Percentiles rank a stretch among this genome's conserved stretches.
phyloP scores from a whole-genome alignment of 148 eudicot genomes.

The Chenopodium berlandieri region DNA sequence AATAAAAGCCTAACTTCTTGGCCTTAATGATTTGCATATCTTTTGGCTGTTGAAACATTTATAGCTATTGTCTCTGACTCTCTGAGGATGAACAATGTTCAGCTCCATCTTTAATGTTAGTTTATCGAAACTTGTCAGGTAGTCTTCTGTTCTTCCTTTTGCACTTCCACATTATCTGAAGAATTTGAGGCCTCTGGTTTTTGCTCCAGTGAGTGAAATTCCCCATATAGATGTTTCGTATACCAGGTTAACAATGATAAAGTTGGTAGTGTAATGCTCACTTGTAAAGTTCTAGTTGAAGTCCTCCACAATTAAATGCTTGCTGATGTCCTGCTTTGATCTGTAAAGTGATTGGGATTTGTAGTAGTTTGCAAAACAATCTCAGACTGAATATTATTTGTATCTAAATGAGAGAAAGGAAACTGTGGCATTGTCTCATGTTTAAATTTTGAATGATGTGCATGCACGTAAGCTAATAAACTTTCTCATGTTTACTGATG shows the following conservation, averaged over 20 bases:
- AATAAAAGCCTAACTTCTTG: not conserved
- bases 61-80: too few relatives aligned
- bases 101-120: too few relatives aligned
- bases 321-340: too few relatives aligned
- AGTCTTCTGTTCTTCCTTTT: too few relatives aligned
- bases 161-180: too few relatives aligned
- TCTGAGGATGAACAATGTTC: too few relatives aligned
- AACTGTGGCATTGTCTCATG: not conserved
- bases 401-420: not conserved
- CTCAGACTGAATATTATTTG: not conserved
- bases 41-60: not conserved
- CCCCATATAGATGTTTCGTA: too few relatives aligned
- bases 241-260: too few relatives aligned
- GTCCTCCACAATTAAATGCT: not conserved
- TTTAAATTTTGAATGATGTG: not conserved
- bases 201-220: too few relatives aligned
- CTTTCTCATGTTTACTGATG: not conserved
- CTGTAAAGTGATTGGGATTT: not conserved
- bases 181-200: too few relatives aligned
- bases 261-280: too few relatives aligned
- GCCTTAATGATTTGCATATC: not conserved
- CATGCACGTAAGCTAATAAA: not conserved
- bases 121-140: too few relatives aligned
- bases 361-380: not conserved
- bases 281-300: not conserved